Conservation (phyloP, 2,329 filamentous ascomycete species). For the Phialophora chinensis region DNA sequence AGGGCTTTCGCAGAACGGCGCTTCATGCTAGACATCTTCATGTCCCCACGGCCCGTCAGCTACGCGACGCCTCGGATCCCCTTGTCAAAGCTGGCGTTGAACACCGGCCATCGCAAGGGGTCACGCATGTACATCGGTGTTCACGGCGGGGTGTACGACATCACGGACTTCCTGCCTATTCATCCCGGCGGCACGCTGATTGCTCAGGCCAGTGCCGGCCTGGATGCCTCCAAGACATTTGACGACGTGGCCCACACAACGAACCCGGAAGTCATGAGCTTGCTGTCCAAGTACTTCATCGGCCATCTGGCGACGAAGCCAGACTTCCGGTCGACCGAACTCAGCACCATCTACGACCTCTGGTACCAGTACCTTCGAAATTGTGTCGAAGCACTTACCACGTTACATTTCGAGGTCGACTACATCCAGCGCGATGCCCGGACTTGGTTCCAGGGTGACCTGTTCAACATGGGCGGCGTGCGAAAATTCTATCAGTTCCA, state of each 20-base stretch:
- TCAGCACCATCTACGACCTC: slow-evolving; percentile 28
- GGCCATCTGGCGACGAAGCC: slow-evolving; percentile 26
- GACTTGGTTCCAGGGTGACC: slow-evolving; percentile 29
- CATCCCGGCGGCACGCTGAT: slow-evolving; percentile 28
- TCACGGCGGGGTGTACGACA: slow-evolving; percentile 28
- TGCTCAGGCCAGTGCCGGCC: slow-evolving; percentile 27
- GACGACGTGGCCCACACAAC: slow-evolving; percentile 27
- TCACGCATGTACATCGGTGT: slow-evolving; percentile 29
- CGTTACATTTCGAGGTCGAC: slow-evolving; percentile 30
- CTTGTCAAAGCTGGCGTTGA: slow-evolving; percentile 56
- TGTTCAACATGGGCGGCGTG: slow-evolving; percentile 28
- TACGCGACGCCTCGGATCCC: slow-evolving; percentile 59
- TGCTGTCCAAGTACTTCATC: slow-evolving; percentile 29
- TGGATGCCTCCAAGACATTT: slow-evolving; percentile 30
- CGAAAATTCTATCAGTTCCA: slow-evolving; percentile 30
- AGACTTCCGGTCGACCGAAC: slow-evolving; percentile 19
- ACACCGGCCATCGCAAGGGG: slow-evolving; percentile 56
- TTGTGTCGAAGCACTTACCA: slow-evolving; percentile 29
- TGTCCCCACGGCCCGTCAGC: slow-evolving; percentile 60
- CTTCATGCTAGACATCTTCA: slow-evolving; percentile 65
- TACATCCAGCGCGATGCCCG: slow-evolving; percentile 26
- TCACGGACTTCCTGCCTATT: slow-evolving; percentile 28
- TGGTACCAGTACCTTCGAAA: slow-evolving; percentile 30
- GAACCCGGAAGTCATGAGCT: slow-evolving; percentile 28
- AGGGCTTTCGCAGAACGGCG: slow-evolving; percentile 62